Conservation (phyloP, 345 rosid species). For the Populus nigra region DNA sequence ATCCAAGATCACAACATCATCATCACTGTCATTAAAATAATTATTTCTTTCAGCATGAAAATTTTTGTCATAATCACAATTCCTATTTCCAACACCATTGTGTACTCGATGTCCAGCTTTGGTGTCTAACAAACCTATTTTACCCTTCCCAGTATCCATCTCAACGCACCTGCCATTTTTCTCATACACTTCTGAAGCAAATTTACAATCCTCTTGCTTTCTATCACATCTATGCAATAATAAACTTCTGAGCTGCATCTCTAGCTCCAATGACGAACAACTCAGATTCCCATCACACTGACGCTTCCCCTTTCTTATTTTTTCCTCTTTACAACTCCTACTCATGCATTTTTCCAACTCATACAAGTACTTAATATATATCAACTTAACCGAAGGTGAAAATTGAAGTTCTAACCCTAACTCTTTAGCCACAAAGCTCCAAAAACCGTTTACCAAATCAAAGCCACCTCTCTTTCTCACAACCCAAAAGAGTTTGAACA, state of each 20-base stretch:
- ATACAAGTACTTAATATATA: constrained; percentile 53
- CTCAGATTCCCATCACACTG: constrained; percentile 20
- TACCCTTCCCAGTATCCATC: constrained; percentile 11
- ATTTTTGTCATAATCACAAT: constrained; percentile 27
- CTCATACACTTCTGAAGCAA: constrained; percentile 14
- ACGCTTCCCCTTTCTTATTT: constrained; percentile 26
- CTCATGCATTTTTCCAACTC: constrained; percentile 53
- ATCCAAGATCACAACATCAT: constrained; percentile 14
- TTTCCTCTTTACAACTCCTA: constrained; percentile 19
- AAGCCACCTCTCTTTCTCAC: constrained; percentile 63
- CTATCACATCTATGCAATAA: constrained; percentile 23
- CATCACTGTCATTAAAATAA: background rate
- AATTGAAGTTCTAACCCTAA: constrained; percentile 43
- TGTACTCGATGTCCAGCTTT: constrained; percentile 13
- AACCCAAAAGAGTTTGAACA: constrained; percentile 58
- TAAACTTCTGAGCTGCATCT: constrained; percentile 43
- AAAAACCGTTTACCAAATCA: constrained; percentile 51
- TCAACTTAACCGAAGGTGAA: constrained; percentile 44
- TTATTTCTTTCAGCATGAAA: constrained; percentile 5
- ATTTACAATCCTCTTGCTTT: constrained; percentile 22
- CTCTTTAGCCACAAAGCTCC: constrained; percentile 50
- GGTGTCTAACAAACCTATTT: constrained; percentile 11
- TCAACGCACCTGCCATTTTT: constrained; percentile 13
- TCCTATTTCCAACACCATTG: constrained; percentile 12
- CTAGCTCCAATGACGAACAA: constrained; percentile 40